These are phyloP conservation scores for Thelephora ganbajun DNA, from an alignment of 768 basidiomycete genomes.

Conservation along the genomic window DNA sequence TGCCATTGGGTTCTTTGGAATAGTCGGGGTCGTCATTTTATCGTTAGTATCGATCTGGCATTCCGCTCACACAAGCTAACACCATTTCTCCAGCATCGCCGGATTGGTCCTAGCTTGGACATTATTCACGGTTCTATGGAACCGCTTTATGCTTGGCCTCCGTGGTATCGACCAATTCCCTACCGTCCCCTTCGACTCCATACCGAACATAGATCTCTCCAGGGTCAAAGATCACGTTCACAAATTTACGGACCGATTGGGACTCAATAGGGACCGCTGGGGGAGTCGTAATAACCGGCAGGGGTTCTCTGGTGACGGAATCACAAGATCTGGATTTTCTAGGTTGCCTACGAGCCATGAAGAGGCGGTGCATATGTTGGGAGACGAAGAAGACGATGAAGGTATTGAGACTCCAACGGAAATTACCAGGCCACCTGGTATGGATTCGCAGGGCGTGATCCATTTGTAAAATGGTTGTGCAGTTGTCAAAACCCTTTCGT, in stretches of 20 bases:
- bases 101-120: conserved; percentile 51
- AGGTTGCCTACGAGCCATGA: conserved; percentile 13
- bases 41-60: conserved; percentile 30
- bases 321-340: conserved; percentile 10
- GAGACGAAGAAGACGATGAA: not conserved
- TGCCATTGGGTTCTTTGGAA: conserved; percentile 33
- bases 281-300: conserved; percentile 8
- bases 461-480: too few species aligned
- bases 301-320: not conserved
- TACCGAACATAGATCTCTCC: conserved; percentile 7
- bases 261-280: conserved; percentile 10
- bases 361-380: conserved; percentile 15
- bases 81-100: conserved; percentile 27
- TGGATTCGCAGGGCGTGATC: too few species aligned
- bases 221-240: conserved; percentile 15
- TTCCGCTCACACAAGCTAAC: not conserved
- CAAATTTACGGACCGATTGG: conserved; percentile 11
- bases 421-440: too few species aligned
- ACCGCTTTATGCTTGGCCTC: conserved; percentile 59
- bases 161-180: conserved; percentile 66
- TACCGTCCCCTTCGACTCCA: conserved; percentile 25
- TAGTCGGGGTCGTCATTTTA: conserved; percentile 40
- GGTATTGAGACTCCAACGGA: too few species aligned
- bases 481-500: too few species aligned
- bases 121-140: conserved; percentile 59